phyloP scores from a whole-genome alignment of 805 yeast species.

The Huiozyma naganishii region DNA sequence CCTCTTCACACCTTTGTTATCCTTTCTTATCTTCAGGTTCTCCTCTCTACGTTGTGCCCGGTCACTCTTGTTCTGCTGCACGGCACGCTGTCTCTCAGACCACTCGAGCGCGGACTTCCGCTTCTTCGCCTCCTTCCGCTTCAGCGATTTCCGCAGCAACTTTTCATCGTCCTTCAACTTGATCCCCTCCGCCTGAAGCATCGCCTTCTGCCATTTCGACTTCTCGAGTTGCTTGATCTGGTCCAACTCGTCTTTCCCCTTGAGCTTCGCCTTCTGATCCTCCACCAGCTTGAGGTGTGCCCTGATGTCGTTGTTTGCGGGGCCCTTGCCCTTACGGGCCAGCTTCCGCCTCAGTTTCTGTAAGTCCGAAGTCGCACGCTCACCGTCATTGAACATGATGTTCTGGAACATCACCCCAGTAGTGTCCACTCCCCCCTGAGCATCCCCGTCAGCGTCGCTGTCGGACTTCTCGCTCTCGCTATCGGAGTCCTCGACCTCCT shows the following conservation, averaged over 20 bases:
- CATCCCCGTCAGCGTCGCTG: constrained; percentile 21
- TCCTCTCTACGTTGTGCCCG: constrained; percentile 85
- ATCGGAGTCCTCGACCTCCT: constrained; percentile 32
- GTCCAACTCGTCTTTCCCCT: constrained; percentile 51
- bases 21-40: constrained; percentile 75
- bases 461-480: constrained; percentile 23
- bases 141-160: constrained; percentile 73
- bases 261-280: constrained; percentile 55
- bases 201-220: constrained; percentile 73
- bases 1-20: constrained; percentile 71
- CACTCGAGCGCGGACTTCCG: constrained; percentile 83
- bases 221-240: constrained; percentile 50
- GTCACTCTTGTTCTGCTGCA: constrained; percentile 61
- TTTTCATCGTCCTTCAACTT: constrained; percentile 86
- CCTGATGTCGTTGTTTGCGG: constrained; percentile 71
- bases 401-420: constrained; percentile 64
- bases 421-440: constrained; percentile 26
- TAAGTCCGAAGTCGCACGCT: constrained; percentile 64
- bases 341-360: constrained; percentile 40
- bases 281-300: constrained; percentile 74
- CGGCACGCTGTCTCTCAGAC: constrained; percentile 78
- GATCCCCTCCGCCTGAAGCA: constrained; percentile 79
- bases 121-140: constrained; percentile 73
- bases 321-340: constrained; percentile 62
- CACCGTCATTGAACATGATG: constrained; percentile 74